Evolutionary conservation across 176 grass and related monocot genomes (phyloP).

Genomic region (Pontederia paniculata): DNA sequence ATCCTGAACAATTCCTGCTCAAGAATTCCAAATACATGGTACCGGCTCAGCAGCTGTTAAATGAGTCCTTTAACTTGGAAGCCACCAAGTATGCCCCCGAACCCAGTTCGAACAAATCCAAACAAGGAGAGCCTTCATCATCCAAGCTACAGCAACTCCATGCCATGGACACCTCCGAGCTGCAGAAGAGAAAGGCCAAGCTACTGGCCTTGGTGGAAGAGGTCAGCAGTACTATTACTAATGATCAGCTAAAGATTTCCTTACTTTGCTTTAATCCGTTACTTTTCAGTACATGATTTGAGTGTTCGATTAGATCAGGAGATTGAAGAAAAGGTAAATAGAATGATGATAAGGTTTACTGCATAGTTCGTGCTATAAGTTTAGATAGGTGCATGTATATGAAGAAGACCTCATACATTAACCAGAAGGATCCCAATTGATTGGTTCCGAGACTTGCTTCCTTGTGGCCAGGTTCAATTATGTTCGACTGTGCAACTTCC

Average conservation of each 20-base stretch:
- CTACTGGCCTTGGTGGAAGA: slow-evolving; percentile 89
- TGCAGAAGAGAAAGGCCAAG: slow-evolving; percentile 73
- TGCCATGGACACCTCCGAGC: slow-evolving; percentile 61
- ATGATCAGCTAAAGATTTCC: neutral
- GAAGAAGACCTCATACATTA: neutral
- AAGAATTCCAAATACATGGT: slow-evolving; percentile 60
- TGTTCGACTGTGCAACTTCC: slow-evolving; percentile 29
- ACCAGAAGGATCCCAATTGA: slow-evolving; percentile 21
- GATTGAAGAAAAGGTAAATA: too few relatives aligned
- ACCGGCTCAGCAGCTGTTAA: slow-evolving; percentile 58
- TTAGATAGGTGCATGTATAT: neutral
- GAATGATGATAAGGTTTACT: too few relatives aligned
- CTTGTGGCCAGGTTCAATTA: slow-evolving; percentile 21
- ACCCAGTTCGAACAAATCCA: slow-evolving; percentile 11
- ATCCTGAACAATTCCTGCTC: slow-evolving; percentile 22
- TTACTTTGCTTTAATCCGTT: neutral
- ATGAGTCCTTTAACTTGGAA: slow-evolving; percentile 67
- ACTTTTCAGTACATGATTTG: neutral
- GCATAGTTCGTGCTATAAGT: too few relatives aligned
- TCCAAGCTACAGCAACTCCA: slow-evolving; percentile 22
- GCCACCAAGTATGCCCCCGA: slow-evolving; percentile 21
- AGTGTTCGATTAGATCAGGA: too few relatives aligned
- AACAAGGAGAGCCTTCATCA: slow-evolving; percentile 27
- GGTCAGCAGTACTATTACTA: slow-evolving; percentile 32
- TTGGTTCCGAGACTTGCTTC: slow-evolving; percentile 10